Evolutionary conservation across 495 filamentous ascomycete species (phyloP), one percentile per base, ranked within the genome.

Genomic region (Xylaria intraflava): DNA sequence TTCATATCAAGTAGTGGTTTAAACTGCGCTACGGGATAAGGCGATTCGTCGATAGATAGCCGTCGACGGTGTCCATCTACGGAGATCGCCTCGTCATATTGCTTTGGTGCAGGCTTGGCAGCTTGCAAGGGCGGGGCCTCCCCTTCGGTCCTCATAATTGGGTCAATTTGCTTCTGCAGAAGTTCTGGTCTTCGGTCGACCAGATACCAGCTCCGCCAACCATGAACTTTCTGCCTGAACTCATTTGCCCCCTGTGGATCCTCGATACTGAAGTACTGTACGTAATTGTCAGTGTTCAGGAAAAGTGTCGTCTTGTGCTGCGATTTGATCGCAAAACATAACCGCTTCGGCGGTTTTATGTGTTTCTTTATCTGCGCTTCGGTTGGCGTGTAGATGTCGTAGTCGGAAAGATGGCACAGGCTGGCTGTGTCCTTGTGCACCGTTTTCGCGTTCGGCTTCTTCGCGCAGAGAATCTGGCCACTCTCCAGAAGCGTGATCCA

Each of bases 271-370:
- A 98, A 95, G 67, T 90, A 96, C 56, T 97, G 92, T 10, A 94
- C 84, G 65, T 88, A 98, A 51, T 90, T 90, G 22, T 87, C 82
- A 0, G 84, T 86, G 30, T 83, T 84, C 31, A 88, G 64, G 61
- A 97, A 98, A 63, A 95, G 83, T 30, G 78, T 85, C 5, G 85
- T 84, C 60, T 94, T 96, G 64, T 97, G 85, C 67, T 96, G 93
- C 56, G 89, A 94, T 66, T 95, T 96, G 58, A 98, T 78, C 3
- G 89, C 91, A 62, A 85, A 91, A 67, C 89, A 95, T 49, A 84
- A 74, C 61, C 83, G 85, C 60, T 89, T 91, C 0, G 88, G 88
- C 1, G 86, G 84, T 57, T 81, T 87, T 51, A 91, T 70, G 51
- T 83, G 79, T 35, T 80, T 79, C 29, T 72, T 68, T 48, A 81